Conservation (phyloP, 129 eudicot species). For the Flaveria robusta region DNA sequence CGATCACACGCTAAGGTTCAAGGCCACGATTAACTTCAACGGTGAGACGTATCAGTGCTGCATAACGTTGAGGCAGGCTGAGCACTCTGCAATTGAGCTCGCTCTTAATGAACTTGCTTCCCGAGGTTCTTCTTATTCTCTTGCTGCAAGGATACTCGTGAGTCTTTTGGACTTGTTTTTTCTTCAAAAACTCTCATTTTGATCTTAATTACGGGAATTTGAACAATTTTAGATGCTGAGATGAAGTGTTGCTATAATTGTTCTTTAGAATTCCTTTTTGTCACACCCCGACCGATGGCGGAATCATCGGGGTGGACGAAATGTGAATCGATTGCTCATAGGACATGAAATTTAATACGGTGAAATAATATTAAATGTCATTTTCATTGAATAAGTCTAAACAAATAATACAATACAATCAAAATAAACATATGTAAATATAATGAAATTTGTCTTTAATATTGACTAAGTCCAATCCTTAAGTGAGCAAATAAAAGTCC, state of each 20-base stretch:
- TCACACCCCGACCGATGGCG: too few relatives aligned
- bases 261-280: background rate
- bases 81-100: background rate
- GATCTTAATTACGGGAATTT: background rate
- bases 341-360: too few relatives aligned
- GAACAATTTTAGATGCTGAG: background rate
- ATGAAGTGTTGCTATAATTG: background rate
- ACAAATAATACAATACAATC: too few relatives aligned
- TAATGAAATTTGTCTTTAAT: too few relatives aligned
- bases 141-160: background rate
- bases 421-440: too few relatives aligned
- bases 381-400: too few relatives aligned
- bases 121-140: background rate
- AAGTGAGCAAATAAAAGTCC: too few relatives aligned
- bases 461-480: too few relatives aligned
- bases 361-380: too few relatives aligned
- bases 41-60: background rate
- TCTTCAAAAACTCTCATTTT: too few relatives aligned
- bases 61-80: background rate
- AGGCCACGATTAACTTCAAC: background rate
- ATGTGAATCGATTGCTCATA: too few relatives aligned
- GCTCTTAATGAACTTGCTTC: background rate
- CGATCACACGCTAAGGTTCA: background rate
- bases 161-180: background rate
- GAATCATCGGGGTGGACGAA: too few relatives aligned